phyloP scores from a whole-genome alignment of 345 rosid species.

The Gossypium arboreum region DNA sequence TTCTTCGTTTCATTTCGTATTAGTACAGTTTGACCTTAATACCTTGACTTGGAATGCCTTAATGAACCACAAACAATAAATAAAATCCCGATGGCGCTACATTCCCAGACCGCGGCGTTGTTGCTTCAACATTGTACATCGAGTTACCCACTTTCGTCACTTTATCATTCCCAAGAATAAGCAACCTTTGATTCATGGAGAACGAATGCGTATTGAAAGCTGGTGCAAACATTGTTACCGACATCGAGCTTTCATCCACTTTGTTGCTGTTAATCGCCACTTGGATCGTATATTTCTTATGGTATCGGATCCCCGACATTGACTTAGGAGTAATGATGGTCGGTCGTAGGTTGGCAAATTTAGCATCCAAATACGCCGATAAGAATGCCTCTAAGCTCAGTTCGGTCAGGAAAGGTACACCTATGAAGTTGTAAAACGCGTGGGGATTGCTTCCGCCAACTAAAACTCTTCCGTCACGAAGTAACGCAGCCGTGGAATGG shows the following conservation, averaged over 20 bases:
- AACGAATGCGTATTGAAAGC: constrained; percentile 71
- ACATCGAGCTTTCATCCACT: constrained; percentile 16
- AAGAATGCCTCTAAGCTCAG: constrained; percentile 63
- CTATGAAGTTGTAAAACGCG: constrained; percentile 43
- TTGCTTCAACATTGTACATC: constrained; percentile 36
- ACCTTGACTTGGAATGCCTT: constrained; percentile 62
- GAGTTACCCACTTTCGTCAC: constrained; percentile 22
- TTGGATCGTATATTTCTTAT: constrained; percentile 21
- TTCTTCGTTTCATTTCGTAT: neutral
- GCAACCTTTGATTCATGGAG: constrained; percentile 72
- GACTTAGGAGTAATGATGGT: constrained; percentile 30
- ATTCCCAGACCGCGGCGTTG: constrained; percentile 33
- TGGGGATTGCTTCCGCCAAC: constrained; percentile 88
- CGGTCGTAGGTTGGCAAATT: constrained; percentile 35
- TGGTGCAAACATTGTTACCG: constrained; percentile 63
- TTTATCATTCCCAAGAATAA: constrained; percentile 42
- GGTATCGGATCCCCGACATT: constrained; percentile 27
- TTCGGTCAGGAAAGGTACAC: constrained; percentile 62
- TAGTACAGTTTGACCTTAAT: constrained; percentile 46
- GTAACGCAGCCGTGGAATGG: constrained; percentile 64
- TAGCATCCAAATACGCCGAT: constrained; percentile 48
- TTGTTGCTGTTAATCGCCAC: constrained; percentile 28
- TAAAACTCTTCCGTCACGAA: constrained; percentile 70
- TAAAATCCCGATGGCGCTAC: constrained; percentile 74
- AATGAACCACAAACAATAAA: constrained; percentile 63